Evolutionary conservation across 148 eudicot species (phyloP), one percentile per base, ranked within the genome.

Genomic region (Spergularia marina): DNA sequence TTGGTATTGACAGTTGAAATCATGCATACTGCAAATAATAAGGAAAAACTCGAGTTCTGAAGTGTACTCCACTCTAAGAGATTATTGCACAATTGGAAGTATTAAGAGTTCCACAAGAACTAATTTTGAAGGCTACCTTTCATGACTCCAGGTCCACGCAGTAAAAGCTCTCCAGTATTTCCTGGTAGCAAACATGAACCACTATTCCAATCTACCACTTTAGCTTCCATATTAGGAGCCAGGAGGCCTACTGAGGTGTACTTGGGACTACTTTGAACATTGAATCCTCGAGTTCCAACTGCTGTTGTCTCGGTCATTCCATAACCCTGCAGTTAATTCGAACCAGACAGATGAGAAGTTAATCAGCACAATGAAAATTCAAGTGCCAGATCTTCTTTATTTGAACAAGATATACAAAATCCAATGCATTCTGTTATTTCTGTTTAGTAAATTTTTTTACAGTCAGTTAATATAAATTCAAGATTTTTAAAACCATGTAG

Each of bases 261-360:
- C 52, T 90, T 95, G 10, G 36, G 82, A 53, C 66, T 17, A 34
- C 72, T 60, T 54, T 75, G 77, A 0, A 76, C 78, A 73, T 95
- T 95, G 74, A 88, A 86, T 13, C 97, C 97, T 10, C 98, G 97
- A 64, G 91, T 86, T 69, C 89, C 98, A 12, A 95, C 85, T 34
- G 98, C 98, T 57, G 94, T 84, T 68, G 97, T 79, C 83, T 95
- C 98, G 9, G 97, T 95, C 96, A 95, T 83, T 77, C 98, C 98
- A 83, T 95, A 95, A 36, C 98, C 98, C 98, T 92, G 82, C 53
- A 63, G 14, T 54, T 23, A 63, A 52, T 58, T 17, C 65, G 9
- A 18, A 30, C 25, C 65, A 73, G 30, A 53, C 17, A 73, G 53
- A n/a, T 15, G 14, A 58, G 2, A 47, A 23, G 53, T 44, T 34